A percentile compares a stretch with the other conserved stretches of the same genome.
Evolutionary conservation across 192 early-diverging fungal species (phyloP).

Genomic region (Backusella morwellensis): DNA sequence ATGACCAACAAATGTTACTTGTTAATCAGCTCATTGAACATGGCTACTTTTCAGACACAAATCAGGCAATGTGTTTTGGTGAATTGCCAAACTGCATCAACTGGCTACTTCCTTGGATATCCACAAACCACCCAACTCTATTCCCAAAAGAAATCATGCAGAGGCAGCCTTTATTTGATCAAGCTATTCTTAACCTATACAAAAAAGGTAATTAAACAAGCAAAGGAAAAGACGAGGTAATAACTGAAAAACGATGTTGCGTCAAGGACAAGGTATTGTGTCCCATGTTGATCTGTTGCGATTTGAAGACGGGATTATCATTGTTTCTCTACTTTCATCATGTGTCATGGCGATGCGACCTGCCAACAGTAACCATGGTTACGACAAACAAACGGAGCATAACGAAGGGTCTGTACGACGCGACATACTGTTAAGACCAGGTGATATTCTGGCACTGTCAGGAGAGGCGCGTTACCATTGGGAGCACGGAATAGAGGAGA

Average conservation of each 20-base stretch:
- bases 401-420: background rate
- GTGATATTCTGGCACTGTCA: conserved; percentile 38
- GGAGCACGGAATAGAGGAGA: conserved; percentile 50
- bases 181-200: conserved; percentile 51
- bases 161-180: conserved; percentile 47
- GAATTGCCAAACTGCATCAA: conserved; percentile 30
- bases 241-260: background rate
- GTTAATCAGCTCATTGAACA: conserved; percentile 21
- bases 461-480: conserved; percentile 45
- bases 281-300: conserved; percentile 50
- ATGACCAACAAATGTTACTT: conserved; percentile 32
- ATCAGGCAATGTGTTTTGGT: conserved; percentile 55
- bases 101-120: conserved; percentile 21
- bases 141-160: conserved; percentile 25
- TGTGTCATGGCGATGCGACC: conserved; percentile 51
- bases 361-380: background rate
- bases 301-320: conserved; percentile 51
- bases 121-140: conserved; percentile 2
- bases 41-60: conserved; percentile 25
- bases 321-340: conserved; percentile 44
- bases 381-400: background rate
- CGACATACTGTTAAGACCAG: conserved; percentile 38
- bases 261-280: conserved; percentile 44
- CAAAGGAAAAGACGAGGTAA: background rate
- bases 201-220: conserved; percentile 27